These are phyloP conservation scores for Colletotrichum costaricense DNA, from an alignment of 2,329 filamentous ascomycete species.

Conservation along the genomic window DNA sequence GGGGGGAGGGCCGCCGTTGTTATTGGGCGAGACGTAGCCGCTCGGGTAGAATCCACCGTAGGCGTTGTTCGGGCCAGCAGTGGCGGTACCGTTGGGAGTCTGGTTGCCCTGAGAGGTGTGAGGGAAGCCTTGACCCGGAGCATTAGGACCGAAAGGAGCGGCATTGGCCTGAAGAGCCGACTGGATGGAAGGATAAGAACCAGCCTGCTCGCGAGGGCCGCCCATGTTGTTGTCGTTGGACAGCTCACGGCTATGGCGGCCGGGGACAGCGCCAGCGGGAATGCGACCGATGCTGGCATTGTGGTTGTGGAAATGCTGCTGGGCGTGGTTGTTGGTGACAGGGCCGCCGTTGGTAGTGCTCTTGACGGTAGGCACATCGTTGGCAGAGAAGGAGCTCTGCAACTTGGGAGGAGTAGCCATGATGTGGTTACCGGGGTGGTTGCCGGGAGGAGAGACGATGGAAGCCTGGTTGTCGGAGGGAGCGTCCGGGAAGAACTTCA, in stretches of 20 bases:
- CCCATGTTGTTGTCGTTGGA: constrained; percentile 60
- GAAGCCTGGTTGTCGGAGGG: constrained; percentile 49
- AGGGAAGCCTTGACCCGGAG: constrained; percentile 45
- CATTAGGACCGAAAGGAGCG: constrained; percentile 78
- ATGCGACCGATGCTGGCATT: constrained; percentile 86
- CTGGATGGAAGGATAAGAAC: constrained; percentile 69
- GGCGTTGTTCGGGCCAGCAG: constrained; percentile 21
- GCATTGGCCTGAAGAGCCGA: constrained; percentile 85
- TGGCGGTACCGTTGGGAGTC: constrained; percentile 10
- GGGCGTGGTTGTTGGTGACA: constrained; percentile 66
- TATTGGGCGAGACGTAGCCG: constrained; percentile 24
- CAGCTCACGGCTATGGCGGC: constrained; percentile 80
- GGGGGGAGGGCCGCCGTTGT: constrained; percentile 23
- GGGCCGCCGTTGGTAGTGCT: constrained; percentile 56
- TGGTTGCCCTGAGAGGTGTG: constrained; percentile 41
- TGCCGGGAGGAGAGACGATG: constrained; percentile 59
- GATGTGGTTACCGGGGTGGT: constrained; percentile 59
- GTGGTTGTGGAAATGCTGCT: constrained; percentile 78
- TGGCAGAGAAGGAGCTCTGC: constrained; percentile 89
- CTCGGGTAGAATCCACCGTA: constrained; percentile 30
- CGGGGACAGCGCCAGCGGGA: constrained; percentile 72
- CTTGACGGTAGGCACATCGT: constrained; percentile 89
- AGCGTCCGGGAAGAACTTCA: constrained; percentile 62
- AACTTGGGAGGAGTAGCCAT: constrained; percentile 78
- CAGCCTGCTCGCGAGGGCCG: constrained; percentile 55